These are phyloP conservation scores for Cutaneotrichosporon cavernicola DNA, from an alignment of 1,284 basidiomycete genomes.

Conservation along the genomic window DNA sequence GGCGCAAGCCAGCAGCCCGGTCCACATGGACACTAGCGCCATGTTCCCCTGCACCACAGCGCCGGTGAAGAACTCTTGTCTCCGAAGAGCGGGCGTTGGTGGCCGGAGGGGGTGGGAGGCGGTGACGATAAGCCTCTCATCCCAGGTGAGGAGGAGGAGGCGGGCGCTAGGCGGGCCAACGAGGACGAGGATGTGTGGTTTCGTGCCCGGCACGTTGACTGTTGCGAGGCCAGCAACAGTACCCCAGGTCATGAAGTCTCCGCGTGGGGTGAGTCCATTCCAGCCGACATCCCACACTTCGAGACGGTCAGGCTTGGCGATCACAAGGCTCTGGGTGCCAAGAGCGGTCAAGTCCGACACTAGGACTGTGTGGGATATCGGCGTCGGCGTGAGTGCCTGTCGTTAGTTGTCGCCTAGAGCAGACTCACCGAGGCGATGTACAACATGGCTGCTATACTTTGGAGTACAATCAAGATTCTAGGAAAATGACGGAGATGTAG, in stretches of 20 bases:
- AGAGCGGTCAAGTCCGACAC: slow-evolving; percentile 35
- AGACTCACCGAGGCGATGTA: slow-evolving; percentile 46
- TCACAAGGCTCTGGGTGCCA: slow-evolving; percentile 36
- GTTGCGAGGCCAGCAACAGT: slow-evolving; percentile 44
- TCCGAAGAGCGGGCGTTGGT: slow-evolving; percentile 41
- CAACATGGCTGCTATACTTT: slow-evolving; percentile 29
- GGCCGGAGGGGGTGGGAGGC: slow-evolving; percentile 35
- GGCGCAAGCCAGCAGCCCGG: slow-evolving; percentile 48
- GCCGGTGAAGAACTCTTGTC: slow-evolving; percentile 50
- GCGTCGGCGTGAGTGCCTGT: slow-evolving; percentile 52
- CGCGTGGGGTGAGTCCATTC: slow-evolving; percentile 34
- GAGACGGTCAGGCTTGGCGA: slow-evolving; percentile 48
- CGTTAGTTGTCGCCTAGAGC: not conserved
- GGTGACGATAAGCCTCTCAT: slow-evolving; percentile 36
- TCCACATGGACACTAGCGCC: slow-evolving; percentile 48
- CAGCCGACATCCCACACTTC: slow-evolving; percentile 46
- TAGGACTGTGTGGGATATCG: slow-evolving; percentile 43
- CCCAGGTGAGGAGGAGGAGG: slow-evolving; percentile 42
- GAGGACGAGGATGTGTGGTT: slow-evolving; percentile 47
- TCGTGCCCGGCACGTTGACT: slow-evolving; percentile 39
- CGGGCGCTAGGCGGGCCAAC: slow-evolving; percentile 47
- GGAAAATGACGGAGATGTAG: not conserved
- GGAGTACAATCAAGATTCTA: not conserved
- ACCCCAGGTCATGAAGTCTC: slow-evolving; percentile 48
- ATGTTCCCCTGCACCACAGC: slow-evolving; percentile 36